phyloP scores from a whole-genome alignment of 345 rosid species.

The Raphanus raphanistrum region DNA sequence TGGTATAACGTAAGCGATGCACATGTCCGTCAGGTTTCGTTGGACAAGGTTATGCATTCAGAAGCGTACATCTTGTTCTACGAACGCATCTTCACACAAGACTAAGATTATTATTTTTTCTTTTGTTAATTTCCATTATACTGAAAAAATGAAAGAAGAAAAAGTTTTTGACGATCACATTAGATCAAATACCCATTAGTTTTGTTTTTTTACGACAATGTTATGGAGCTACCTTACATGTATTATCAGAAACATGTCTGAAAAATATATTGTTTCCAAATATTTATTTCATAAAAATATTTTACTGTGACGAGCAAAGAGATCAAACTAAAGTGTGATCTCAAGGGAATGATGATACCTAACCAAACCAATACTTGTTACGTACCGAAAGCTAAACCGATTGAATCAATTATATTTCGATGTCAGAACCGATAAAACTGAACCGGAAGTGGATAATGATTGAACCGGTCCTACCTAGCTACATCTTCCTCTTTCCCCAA shows the following conservation, averaged over 20 bases:
- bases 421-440: constrained; percentile 6
- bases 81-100: constrained; percentile 42
- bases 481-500: constrained; percentile 34
- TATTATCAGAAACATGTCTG: constrained; percentile 23
- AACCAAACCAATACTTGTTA: neutral
- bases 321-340: too few relatives aligned
- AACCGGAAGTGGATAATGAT: constrained; percentile 16
- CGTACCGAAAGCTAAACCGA: constrained; percentile 10
- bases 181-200: constrained; percentile 34
- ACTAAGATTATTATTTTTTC: constrained; percentile 21
- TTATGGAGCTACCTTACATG: neutral
- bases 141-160: constrained; percentile 21
- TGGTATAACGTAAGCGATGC: constrained; percentile 82
- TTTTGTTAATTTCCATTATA: constrained; percentile 28
- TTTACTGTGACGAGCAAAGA: neutral
- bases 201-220: neutral
- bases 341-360: neutral
- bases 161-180: constrained; percentile 38
- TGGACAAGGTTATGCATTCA: constrained; percentile 73
- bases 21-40: constrained; percentile 61
- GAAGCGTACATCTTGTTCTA: constrained; percentile 97
- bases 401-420: neutral
- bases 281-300: neutral
- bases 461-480: constrained; percentile 11
- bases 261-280: neutral